Conservation (phyloP, 1,284 basidiomycete species). For the Exobasidium cylindrosporum region DNA sequence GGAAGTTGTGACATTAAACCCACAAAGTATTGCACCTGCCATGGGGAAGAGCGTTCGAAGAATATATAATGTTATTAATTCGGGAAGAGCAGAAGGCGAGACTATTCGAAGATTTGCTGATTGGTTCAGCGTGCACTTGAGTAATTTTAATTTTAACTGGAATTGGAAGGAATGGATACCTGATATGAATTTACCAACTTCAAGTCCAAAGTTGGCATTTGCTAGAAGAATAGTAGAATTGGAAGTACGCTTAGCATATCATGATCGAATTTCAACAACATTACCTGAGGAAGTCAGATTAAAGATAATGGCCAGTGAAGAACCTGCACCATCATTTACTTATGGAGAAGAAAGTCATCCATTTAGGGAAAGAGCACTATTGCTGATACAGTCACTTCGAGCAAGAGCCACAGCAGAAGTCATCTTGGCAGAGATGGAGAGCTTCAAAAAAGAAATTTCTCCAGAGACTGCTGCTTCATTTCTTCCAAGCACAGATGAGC, state of each 20-base stretch:
- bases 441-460: constrained; percentile 45
- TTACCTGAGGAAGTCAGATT: constrained; percentile 73
- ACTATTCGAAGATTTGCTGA: constrained; percentile 76
- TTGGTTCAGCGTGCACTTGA: constrained; percentile 95
- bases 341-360: constrained; percentile 77
- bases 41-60: constrained; percentile 91
- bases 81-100: constrained; percentile 70
- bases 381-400: constrained; percentile 78
- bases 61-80: constrained; percentile 62
- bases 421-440: constrained; percentile 72
- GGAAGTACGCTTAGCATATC: constrained; percentile 87
- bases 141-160: constrained; percentile 97
- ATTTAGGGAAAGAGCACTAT: constrained; percentile 73
- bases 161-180: constrained; percentile 99
- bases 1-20: constrained; percentile 88
- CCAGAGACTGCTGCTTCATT: constrained; percentile 12
- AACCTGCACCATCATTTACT: constrained; percentile 77
- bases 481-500: constrained; percentile 55
- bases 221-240: constrained; percentile 83
- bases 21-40: constrained; percentile 86
- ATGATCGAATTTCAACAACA: constrained; percentile 85
- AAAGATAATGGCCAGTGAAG: constrained; percentile 67
- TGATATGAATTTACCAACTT: constrained; percentile 68
- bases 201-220: constrained; percentile 80
- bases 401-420: constrained; percentile 68